phyloP scores from a whole-genome alignment of 345 rosid genomes.

The Hirschfeldia incana region DNA sequence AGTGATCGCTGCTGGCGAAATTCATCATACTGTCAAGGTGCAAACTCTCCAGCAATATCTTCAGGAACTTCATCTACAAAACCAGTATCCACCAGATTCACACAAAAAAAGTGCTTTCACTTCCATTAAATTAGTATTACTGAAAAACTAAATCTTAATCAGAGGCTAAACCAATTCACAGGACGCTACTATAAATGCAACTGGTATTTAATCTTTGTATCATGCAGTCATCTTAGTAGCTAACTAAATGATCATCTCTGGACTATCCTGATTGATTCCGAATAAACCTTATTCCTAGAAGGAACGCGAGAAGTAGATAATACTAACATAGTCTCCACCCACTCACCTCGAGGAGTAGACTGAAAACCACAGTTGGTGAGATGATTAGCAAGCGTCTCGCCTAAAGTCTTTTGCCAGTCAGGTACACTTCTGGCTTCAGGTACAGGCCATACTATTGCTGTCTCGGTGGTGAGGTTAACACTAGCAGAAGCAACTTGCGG shows the following conservation, averaged over 20 bases:
- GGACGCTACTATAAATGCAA: background rate
- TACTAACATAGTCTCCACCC: background rate
- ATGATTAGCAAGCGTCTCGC: constrained; percentile 89
- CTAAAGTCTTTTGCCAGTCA: constrained; percentile 78
- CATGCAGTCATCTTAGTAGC: constrained; percentile 11
- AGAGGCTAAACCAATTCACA: background rate
- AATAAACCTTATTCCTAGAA: constrained; percentile 6
- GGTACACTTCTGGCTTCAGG: constrained; percentile 72
- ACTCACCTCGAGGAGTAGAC: constrained; percentile 80
- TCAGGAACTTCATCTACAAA: constrained; percentile 80
- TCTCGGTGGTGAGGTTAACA: constrained; percentile 62
- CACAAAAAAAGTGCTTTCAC: constrained; percentile 18
- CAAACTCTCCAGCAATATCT: constrained; percentile 71
- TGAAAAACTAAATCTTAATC: constrained; percentile 14
- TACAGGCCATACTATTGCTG: constrained; percentile 89
- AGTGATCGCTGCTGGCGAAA: constrained; percentile 51
- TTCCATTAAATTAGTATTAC: constrained; percentile 9
- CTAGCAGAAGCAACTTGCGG: too few relatives aligned
- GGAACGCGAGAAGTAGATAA: too few relatives aligned
- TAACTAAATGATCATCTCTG: constrained; percentile 20
- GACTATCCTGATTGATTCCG: constrained; percentile 5
- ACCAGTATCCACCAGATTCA: constrained; percentile 42
- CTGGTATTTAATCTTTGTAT: background rate
- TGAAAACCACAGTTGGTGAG: constrained; percentile 82
- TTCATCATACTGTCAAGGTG: constrained; percentile 50